phyloP scores from a whole-genome alignment of 805 yeast genomes.

The Diddensiella transvaalensis region DNA sequence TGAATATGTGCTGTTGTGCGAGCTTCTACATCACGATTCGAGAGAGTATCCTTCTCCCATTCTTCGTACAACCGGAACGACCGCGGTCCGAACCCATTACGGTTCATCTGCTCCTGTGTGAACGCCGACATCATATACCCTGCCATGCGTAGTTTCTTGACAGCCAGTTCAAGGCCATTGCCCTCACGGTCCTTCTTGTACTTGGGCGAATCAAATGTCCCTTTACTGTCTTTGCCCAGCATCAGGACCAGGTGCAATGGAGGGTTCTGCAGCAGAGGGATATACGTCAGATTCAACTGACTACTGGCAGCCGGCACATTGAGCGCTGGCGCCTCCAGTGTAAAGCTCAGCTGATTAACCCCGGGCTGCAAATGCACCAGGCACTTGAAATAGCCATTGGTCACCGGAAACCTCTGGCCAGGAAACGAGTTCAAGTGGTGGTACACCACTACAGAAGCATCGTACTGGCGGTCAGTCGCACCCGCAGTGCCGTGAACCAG shows the following conservation, averaged over 20 bases:
- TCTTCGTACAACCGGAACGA: slow-evolving; percentile 74
- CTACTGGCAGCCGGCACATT: slow-evolving; percentile 16
- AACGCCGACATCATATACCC: slow-evolving; percentile 88
- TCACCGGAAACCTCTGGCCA: slow-evolving; percentile 65
- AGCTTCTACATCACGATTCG: slow-evolving; percentile 40
- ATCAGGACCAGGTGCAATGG: slow-evolving; percentile 80
- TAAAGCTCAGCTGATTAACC: slow-evolving; percentile 53
- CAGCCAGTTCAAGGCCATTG: slow-evolving; percentile 65
- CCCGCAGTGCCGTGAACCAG: slow-evolving; percentile 38
- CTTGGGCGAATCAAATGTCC: slow-evolving; percentile 64
- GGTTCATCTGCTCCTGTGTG: slow-evolving; percentile 84
- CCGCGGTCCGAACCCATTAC: slow-evolving; percentile 73
- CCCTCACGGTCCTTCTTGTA: slow-evolving; percentile 45
- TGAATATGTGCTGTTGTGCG: slow-evolving; percentile 75
- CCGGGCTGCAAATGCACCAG: slow-evolving; percentile 68
- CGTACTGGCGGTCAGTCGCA: slow-evolving; percentile 22
- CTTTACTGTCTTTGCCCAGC: slow-evolving; percentile 71
- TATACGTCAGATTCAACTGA: slow-evolving; percentile 42
- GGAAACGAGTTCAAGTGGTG: slow-evolving; percentile 51
- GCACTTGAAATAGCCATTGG: slow-evolving; percentile 69
- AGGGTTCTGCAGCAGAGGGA: slow-evolving; percentile 59
- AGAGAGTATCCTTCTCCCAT: slow-evolving; percentile 50
- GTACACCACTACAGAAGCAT: slow-evolving; percentile 43
- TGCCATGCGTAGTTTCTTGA: slow-evolving; percentile 71
- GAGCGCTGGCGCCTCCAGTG: slow-evolving; percentile 26